Evolutionary conservation across 208 protist species (phyloP).

Genomic region (Leptomonas seymouri): DNA sequence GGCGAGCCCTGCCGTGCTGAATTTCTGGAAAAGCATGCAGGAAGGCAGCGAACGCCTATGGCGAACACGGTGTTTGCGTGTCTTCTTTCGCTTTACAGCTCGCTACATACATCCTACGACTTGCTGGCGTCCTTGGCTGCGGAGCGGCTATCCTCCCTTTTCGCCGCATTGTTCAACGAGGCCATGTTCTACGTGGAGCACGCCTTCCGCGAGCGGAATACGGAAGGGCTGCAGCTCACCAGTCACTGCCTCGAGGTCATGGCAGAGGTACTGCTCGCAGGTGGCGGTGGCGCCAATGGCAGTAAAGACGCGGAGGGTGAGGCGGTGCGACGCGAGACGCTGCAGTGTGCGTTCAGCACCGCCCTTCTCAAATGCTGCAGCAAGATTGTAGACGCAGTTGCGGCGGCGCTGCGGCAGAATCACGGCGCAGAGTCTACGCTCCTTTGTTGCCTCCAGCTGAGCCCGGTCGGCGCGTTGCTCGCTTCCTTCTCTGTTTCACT

Average conservation of each 20-base stretch:
- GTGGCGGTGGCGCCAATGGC: slow-evolving; percentile 1
- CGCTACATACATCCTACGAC: slow-evolving; percentile 52
- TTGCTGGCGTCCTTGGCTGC: slow-evolving; percentile 30
- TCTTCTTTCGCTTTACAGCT: slow-evolving; percentile 67
- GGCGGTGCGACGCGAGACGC: slow-evolving; percentile 18
- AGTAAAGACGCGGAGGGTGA: background rate
- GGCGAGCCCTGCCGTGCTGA: slow-evolving; percentile 45
- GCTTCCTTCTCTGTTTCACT: slow-evolving; percentile 81
- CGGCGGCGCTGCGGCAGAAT: slow-evolving; percentile 55
- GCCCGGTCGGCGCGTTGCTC: slow-evolving; percentile 72
- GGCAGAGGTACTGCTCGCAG: slow-evolving; percentile 70
- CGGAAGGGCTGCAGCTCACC: slow-evolving; percentile 43
- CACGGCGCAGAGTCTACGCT: slow-evolving; percentile 36
- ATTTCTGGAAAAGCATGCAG: slow-evolving; percentile 63
- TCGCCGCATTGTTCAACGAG: slow-evolving; percentile 71
- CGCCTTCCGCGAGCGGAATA: slow-evolving; percentile 40
- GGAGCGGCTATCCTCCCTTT: slow-evolving; percentile 57
- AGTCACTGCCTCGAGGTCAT: slow-evolving; percentile 82
- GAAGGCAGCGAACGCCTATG: slow-evolving; percentile 33
- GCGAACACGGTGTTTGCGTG: slow-evolving; percentile 63
- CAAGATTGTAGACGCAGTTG: slow-evolving; percentile 57
- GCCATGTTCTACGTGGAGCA: slow-evolving; percentile 69
- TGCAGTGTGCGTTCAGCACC: slow-evolving; percentile 63
- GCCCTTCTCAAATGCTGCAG: slow-evolving; percentile 73
- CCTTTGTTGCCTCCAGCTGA: slow-evolving; percentile 58